Conservation (phyloP, 2,329 filamentous ascomycete species). For the Aspergillus melleus region DNA sequence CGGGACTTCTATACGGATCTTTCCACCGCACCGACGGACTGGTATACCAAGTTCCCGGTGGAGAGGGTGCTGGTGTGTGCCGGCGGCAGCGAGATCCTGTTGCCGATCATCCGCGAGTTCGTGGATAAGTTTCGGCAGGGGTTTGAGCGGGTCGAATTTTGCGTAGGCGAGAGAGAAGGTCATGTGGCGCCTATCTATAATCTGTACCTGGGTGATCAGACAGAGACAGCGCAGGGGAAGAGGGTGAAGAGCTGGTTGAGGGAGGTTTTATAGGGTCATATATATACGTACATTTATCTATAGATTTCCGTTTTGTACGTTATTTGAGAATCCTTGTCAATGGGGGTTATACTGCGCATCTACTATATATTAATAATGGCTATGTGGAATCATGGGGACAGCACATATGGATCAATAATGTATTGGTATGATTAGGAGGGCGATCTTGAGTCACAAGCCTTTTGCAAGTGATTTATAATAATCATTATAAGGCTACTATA, state of each 20-base stretch:
- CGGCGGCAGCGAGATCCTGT: constrained; percentile 57
- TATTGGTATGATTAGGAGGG: no score
- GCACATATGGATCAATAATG: no score
- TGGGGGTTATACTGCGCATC: no score
- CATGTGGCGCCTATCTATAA: constrained; percentile 47
- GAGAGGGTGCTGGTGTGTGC: constrained; percentile 54
- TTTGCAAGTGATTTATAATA: no score
- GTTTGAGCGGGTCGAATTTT: constrained; percentile 33
- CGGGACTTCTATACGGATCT: constrained; percentile 58
- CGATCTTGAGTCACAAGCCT: not conserved
- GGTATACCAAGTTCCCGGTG: constrained; percentile 55
- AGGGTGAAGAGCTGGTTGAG: constrained; percentile 38
- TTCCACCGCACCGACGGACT: constrained; percentile 48
- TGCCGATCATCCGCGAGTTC: constrained; percentile 57
- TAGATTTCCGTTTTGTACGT: no score
- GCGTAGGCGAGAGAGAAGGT: constrained; percentile 39
- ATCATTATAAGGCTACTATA: not conserved
- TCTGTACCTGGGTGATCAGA: constrained; percentile 34
- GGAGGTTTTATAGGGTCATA: constrained; percentile 19
- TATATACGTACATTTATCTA: not conserved
- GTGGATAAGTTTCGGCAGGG: constrained; percentile 45
- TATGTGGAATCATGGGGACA: no score
- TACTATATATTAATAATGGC: no score
- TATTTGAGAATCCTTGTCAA: no score
- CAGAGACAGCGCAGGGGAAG: constrained; percentile 42